Evolutionary conservation across 805 yeast species (phyloP).

Genomic region (Alloascoidea africana): DNA sequence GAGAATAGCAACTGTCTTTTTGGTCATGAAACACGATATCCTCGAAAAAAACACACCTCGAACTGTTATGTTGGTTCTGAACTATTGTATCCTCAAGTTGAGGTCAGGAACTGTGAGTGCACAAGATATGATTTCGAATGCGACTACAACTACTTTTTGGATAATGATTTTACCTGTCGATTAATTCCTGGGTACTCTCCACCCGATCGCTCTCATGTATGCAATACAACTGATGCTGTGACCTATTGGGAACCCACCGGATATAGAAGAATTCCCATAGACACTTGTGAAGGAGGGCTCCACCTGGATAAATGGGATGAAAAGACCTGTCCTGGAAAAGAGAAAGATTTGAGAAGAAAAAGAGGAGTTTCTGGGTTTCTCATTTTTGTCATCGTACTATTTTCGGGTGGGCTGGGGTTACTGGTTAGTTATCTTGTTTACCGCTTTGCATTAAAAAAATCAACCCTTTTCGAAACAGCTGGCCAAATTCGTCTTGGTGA

Average conservation of each 20-base stretch:
- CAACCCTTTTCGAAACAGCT: conserved; percentile 59
- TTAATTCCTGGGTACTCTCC: conserved; percentile 61
- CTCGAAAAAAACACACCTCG: conserved; percentile 39
- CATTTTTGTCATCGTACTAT: conserved; percentile 38
- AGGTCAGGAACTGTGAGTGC: conserved; percentile 62
- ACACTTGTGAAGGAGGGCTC: conserved; percentile 77
- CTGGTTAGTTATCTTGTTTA: conserved; percentile 51
- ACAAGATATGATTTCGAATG: conserved; percentile 85
- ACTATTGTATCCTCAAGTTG: conserved; percentile 41
- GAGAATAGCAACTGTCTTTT: conserved; percentile 37
- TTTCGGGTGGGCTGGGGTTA: conserved; percentile 34
- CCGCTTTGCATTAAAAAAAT: conserved; percentile 19
- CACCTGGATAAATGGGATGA: conserved; percentile 50
- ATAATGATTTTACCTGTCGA: conserved; percentile 70
- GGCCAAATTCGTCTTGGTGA: conserved; percentile 82
- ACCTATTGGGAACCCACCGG: conserved; percentile 87
- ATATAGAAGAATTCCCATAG: conserved; percentile 70
- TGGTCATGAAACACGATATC: conserved; percentile 51
- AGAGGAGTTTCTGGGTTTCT: conserved; percentile 40
- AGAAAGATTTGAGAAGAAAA: conserved; percentile 24
- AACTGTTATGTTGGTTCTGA: conserved; percentile 50
- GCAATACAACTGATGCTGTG: conserved; percentile 38
- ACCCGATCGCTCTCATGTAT: conserved; percentile 44
- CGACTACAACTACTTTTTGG: conserved; percentile 69
- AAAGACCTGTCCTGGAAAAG: conserved; percentile 78